A percentile compares a stretch with the other conserved stretches of the same genome.
Evolutionary conservation across 108 stramenopile genomes (phyloP).

Genomic region (Skeletonema potamos): DNA sequence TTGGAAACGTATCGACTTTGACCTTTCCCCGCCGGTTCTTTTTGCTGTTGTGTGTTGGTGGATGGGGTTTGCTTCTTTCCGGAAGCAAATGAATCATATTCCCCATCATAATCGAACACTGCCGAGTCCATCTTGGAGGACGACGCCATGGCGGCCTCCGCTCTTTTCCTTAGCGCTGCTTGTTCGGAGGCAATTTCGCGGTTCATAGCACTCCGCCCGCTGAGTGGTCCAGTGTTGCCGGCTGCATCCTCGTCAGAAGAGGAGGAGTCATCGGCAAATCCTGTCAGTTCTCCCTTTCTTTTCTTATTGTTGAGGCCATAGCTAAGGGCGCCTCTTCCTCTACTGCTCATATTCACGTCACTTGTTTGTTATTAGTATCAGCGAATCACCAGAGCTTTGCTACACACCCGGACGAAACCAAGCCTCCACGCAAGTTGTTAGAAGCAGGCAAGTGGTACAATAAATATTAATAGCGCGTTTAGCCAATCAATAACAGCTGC

Average conservation of each 20-base stretch:
- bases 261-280: slow-evolving; percentile 31
- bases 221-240: neutral
- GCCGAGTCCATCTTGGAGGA: slow-evolving; percentile 13
- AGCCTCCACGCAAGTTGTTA: too few relatives aligned
- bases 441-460: too few relatives aligned
- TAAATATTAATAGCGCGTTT: too few relatives aligned
- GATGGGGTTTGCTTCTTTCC: neutral
- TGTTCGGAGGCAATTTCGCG: slow-evolving; percentile 68
- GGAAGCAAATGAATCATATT: slow-evolving; percentile 57
- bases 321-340: neutral
- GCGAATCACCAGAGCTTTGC: too few relatives aligned
- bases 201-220: slow-evolving; percentile 50
- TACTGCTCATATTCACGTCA: neutral
- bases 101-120: slow-evolving; percentile 75
- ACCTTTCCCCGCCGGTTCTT: slow-evolving; percentile 11
- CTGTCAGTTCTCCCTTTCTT: slow-evolving; percentile 7
- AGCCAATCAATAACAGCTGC: too few relatives aligned
- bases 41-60: neutral
- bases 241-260: neutral
- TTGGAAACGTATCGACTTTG: slow-evolving; percentile 67
- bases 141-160: slow-evolving; percentile 43
- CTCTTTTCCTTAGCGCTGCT: slow-evolving; percentile 63
- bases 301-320: slow-evolving; percentile 39
- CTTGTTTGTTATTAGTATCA: neutral
- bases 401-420: too few relatives aligned